Percentiles rank a stretch among this genome's conserved stretches.
These are phyloP conservation scores for Hyaloscypha variabilis DNA, from an alignment of 495 filamentous ascomycete species.

Conservation along the genomic window DNA sequence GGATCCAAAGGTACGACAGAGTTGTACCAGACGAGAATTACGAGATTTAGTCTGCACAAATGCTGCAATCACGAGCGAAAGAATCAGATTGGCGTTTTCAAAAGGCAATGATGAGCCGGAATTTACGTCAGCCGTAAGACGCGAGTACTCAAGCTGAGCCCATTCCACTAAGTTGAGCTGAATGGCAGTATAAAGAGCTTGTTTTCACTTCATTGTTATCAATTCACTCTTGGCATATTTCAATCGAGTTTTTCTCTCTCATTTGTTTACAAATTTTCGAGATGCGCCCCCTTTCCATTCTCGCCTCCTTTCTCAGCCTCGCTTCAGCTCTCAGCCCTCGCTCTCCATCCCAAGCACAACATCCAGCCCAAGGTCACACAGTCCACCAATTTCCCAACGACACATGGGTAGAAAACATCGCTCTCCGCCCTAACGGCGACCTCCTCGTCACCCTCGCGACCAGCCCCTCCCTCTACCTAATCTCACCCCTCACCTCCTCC, in stretches of 20 bases:
- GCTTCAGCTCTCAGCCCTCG: not conserved
- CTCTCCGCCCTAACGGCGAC: constrained; percentile 35
- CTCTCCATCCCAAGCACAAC: not conserved
- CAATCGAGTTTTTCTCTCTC: not conserved
- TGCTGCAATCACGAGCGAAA: too few relatives aligned
- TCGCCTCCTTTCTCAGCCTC: constrained; percentile 1
- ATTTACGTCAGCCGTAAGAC: too few relatives aligned
- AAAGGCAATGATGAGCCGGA: too few relatives aligned
- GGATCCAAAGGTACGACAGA: too few relatives aligned
- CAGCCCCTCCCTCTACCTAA: constrained; percentile 43
- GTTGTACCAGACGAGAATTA: too few relatives aligned
- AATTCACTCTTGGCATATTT: not conserved
- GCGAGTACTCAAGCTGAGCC: too few relatives aligned
- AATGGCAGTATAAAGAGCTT: not conserved
- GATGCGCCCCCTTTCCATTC: not conserved
- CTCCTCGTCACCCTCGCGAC: constrained; percentile 43
- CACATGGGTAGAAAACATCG: constrained; percentile 46
- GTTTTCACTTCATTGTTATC: not conserved
- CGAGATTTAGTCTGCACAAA: too few relatives aligned
- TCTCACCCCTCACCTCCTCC: too few relatives aligned
- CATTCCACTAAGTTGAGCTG: not conserved
- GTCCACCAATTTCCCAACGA: constrained; percentile 36
- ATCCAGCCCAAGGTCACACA: not conserved
- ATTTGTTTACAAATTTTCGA: not conserved
- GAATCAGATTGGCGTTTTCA: too few relatives aligned